Evolutionary conservation across 2,329 filamentous ascomycete genomes (phyloP), one percentile per base, ranked within the genome.

Genomic region (Delphinella strobiligena): DNA sequence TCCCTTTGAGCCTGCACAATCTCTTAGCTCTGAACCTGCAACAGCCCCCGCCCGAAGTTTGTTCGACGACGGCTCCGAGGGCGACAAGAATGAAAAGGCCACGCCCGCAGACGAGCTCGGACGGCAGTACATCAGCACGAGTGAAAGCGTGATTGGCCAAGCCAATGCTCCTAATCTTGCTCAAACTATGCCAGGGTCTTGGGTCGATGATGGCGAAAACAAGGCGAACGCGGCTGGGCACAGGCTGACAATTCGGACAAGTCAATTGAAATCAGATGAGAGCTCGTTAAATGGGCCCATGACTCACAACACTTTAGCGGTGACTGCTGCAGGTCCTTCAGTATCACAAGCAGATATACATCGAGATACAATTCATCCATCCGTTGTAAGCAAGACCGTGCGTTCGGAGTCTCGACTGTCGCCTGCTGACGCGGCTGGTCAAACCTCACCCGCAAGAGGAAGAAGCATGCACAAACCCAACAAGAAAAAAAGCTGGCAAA

Each of bases 11-110:
- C 43, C 46, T 54, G 31, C 49, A 45, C 33, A 65, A 63, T 40
- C 42, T 62, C 2, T 56, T 55, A 42, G 59, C 60, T 24, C 53
- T 66, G 16, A 55, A 61, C 49, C 29, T 54, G 59, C 29, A 56
- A 55, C 15, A 14, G 14, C 16, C 14, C 10, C 11, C n/a, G n/a
- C n/a, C n/a, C n/a, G 33, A 18, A n/a, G 11, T 16, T 19, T 14
- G 11, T 35, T 27, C 22, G 7, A 12, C 22, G 12, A 12, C 12
- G 22, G 22, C 12, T 12, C 7, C 7, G 22, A 27, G 22, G 22
- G 12, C 7, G 22, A 27, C 22, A 7, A 27, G 22, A 7, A 12
- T 12, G 7, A 27, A 27, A 27, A 7, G 22, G 7, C 12, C 22
- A 27, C 22, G 22, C 7, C 22, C 22, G 12, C 22, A 12, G 12